A percentile compares a stretch with the other conserved stretches of the same genome.
Conservation (phyloP, 2,329 filamentous ascomycete species). For the Metarhizium anisopliae region DNA sequence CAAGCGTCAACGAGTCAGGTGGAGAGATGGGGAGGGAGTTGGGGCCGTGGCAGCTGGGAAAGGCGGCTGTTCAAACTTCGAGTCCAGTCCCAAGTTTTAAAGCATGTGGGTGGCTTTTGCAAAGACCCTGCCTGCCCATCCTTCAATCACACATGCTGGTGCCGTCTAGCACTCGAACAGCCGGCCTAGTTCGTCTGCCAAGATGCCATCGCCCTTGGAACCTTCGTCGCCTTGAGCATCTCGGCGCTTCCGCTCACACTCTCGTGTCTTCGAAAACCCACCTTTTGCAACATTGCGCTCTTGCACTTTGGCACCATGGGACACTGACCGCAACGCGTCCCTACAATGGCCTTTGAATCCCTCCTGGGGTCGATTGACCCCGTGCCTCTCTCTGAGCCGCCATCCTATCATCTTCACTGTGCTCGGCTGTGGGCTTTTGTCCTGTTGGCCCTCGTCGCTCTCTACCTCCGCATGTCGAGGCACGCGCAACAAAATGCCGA, state of each 20-base stretch:
- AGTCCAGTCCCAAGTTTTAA: too few relatives aligned
- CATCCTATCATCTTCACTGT: constrained; percentile 7
- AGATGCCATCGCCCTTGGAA: not conserved
- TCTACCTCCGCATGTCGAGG: not conserved
- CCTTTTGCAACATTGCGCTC: not conserved
- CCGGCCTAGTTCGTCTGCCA: not conserved
- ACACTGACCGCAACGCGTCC: not conserved
- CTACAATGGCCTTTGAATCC: not conserved
- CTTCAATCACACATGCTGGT: too few relatives aligned
- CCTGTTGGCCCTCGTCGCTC: constrained; percentile 37
- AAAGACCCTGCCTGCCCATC: too few relatives aligned
- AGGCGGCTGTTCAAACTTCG: too few relatives aligned
- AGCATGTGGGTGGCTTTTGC: too few relatives aligned
- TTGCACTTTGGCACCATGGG: not conserved
- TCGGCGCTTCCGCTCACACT: not conserved
- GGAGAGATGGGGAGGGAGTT: too few relatives aligned
- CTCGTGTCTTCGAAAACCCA: not conserved
- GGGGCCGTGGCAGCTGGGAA: too few relatives aligned
- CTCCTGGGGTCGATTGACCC: not conserved
- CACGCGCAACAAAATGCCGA: not conserved
- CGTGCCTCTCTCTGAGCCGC: too few relatives aligned
- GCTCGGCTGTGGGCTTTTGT: constrained; percentile 32
- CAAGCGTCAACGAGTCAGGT: too few relatives aligned
- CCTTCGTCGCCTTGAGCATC: not conserved
- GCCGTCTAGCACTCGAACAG: too few relatives aligned